Evolutionary conservation across 345 rosid genomes (phyloP).

Genomic region (Litchi chinensis): DNA sequence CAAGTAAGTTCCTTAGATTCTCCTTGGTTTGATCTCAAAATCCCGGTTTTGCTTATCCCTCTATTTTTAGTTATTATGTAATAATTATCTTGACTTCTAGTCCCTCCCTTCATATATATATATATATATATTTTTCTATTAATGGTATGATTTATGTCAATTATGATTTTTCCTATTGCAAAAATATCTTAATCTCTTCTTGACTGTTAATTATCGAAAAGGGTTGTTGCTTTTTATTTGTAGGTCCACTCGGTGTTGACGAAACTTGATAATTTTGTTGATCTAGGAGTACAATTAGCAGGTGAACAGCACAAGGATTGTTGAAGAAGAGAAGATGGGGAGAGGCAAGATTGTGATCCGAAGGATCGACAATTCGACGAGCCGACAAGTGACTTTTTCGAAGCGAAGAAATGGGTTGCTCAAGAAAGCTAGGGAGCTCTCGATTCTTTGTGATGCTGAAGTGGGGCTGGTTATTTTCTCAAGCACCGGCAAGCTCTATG

Average conservation of each 20-base stretch:
- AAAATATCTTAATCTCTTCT: not conserved
- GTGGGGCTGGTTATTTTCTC: constrained; percentile 56
- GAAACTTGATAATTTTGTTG: not conserved
- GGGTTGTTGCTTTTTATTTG: not conserved
- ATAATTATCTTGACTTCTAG: not conserved
- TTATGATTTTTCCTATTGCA: not conserved
- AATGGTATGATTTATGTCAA: not conserved
- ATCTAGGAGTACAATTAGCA: constrained; percentile 17
- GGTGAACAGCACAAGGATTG: not conserved
- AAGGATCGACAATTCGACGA: constrained; percentile 60
- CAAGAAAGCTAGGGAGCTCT: constrained; percentile 54
- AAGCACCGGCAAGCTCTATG: constrained; percentile 56
- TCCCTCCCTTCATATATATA: not conserved
- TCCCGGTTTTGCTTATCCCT: not conserved
- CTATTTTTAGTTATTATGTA: not conserved
- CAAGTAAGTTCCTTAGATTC: constrained; percentile 8
- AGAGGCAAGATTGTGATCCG: constrained; percentile 60
- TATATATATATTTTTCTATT: not conserved
- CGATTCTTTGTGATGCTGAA: constrained; percentile 59
- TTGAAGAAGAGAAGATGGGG: constrained; percentile 40
- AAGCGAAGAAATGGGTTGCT: constrained; percentile 55
- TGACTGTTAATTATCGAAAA: too few relatives aligned
- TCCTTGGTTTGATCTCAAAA: not conserved
- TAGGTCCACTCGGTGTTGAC: constrained; percentile 1
- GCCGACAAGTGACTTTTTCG: constrained; percentile 60